These are phyloP conservation scores for Beta macrorhiza DNA, from an alignment of 179 eudicot species.

Conservation along the genomic window DNA sequence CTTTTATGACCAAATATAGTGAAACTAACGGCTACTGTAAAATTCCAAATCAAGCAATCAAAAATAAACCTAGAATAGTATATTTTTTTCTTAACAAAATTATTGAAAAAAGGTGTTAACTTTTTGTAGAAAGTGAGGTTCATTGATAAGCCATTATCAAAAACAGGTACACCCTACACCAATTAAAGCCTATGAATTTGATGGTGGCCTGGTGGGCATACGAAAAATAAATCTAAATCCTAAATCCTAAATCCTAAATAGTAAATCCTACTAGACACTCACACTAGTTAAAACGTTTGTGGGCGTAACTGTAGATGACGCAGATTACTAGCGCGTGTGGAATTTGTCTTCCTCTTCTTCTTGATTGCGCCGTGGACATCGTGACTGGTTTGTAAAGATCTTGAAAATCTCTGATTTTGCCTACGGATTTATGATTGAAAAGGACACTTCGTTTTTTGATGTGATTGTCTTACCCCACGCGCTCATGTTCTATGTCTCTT, in stretches of 20 bases:
- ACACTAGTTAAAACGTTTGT: no score
- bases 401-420: neutral
- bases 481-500: slow-evolving; percentile 2
- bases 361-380: slow-evolving; percentile 10
- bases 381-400: neutral
- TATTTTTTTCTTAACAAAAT: neutral
- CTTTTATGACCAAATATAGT: slow-evolving; percentile 27
- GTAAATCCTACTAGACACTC: no score
- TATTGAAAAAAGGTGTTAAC: neutral
- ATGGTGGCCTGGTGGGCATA: neutral
- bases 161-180: slow-evolving; percentile 32
- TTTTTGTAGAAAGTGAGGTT: slow-evolving; percentile 37
- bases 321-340: slow-evolving; percentile 13
- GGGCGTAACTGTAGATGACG: neutral
- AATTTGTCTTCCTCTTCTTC: neutral
- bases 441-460: slow-evolving; percentile 6
- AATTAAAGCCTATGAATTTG: slow-evolving; percentile 22
- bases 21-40: neutral
- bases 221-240: neutral
- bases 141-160: slow-evolving; percentile 19
- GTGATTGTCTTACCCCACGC: slow-evolving; percentile 14
- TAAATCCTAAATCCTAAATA: neutral
- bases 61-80: neutral
- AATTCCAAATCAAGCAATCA: slow-evolving; percentile 25
- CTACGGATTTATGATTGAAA: slow-evolving; percentile 18